Base-by-base conservation (phyloP, 345 rosid genomes). In the Eucalyptus camaldulensis region DNA sequence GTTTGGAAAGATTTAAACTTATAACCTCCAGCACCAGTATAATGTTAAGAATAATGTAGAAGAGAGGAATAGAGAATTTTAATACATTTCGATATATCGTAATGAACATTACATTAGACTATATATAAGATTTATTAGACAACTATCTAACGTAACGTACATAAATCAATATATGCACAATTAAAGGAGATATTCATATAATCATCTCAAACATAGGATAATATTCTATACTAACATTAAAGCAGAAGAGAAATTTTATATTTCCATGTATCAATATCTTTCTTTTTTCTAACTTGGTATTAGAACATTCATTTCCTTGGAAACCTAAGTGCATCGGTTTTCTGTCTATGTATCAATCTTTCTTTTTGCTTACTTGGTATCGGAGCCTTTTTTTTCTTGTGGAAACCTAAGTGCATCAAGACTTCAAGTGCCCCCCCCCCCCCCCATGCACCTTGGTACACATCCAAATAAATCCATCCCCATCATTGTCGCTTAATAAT, bases 11-110 rank as follows among this genome's bases (percentile, higher is more conserved):
- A 7, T 53, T 53, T 53, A 53, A 19, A 53, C 4, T 53, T 4
- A 7, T 17, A 53, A 53, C 24, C 24, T 53, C 56, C 1, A 1
- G 0, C 56, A 19, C 10, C 0, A 0, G 0, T 53, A 8, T 8
- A 2, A 19, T 53, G 4, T 19, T 19, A 53, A 3, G 58, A 19
- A 19, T 53, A 53, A 53, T 53, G 58, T 8, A 53, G 1, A 53
- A 53, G 0, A 53, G 24, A 19, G 2, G 5, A 19, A 53, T 3
- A 53, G 1, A 53, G 2, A 53, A 53, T 53, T 8, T 53, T 53
- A 8, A 19, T 53, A 53, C 9, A 53, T 53, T 8, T 53, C 2
- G 5, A 19, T 8, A 53, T 19, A 60, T 12, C 3, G 6, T 60
- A 25, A 25, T 25, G 15, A 60, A 60, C 5, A 25, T 60, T 6